These are phyloP conservation scores for Ploettnerulaceae sp. DNA, from an alignment of 2,329 filamentous ascomycete genomes.

Conservation along the genomic window DNA sequence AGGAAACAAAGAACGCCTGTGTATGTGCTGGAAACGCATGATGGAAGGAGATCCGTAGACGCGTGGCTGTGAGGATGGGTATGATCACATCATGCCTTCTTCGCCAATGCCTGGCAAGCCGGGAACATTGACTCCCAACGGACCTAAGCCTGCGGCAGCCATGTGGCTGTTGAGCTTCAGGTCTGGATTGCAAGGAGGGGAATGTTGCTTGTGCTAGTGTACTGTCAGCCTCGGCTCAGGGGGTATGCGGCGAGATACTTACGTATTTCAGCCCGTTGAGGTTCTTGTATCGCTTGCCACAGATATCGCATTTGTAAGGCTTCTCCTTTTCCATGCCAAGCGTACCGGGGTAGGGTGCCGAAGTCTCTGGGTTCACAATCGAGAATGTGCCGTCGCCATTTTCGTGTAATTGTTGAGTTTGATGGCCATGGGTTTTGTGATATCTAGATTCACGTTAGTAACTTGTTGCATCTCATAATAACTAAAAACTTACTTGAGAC, in stretches of 20 bases:
- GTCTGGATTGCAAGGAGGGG: conserved; percentile 85
- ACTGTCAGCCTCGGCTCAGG: conserved; percentile 33
- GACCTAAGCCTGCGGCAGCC: conserved; percentile 30
- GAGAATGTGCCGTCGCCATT: conserved; percentile 97
- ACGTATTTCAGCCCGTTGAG: conserved; percentile 96
- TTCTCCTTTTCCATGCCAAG: conserved; percentile 99
- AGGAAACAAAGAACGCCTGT: conserved; percentile 19
- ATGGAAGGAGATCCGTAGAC: conserved; percentile 14
- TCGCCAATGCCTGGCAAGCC: conserved; percentile 53
- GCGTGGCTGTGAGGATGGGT: conserved; percentile 7
- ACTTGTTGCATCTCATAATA: background rate
- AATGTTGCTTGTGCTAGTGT: conserved; percentile 68
- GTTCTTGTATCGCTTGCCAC: conserved; percentile 98
- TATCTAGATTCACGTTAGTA: conserved; percentile 42
- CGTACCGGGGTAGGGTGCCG: conserved; percentile 88
- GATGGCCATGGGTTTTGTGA: conserved; percentile 81
- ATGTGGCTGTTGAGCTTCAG: conserved; percentile 45
- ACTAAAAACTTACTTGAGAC: conserved; percentile 68
- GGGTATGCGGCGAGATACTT: conserved; percentile 34
- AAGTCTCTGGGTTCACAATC: conserved; percentile 95
- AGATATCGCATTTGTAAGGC: conserved; percentile 94
- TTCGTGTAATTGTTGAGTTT: conserved; percentile 93
- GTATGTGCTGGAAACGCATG: conserved; percentile 10
- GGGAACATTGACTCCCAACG: conserved; percentile 30
- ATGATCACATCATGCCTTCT: conserved; percentile 40